Evolutionary conservation across 257 asterid genomes (phyloP).

Genomic region (Orobanche coerulescens): DNA sequence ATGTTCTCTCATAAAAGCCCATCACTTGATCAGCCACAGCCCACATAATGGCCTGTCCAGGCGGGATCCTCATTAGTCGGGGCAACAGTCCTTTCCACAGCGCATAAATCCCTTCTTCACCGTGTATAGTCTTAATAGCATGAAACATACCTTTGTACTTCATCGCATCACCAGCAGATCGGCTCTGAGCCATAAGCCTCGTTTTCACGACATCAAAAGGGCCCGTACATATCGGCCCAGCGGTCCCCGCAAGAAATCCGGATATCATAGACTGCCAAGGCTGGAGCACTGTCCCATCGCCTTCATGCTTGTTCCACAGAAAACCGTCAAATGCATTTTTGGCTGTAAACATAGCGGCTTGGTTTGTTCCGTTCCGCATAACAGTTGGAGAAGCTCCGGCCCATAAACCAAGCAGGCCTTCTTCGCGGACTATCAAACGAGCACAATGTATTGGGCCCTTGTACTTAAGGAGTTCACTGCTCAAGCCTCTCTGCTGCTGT

Average conservation of each 20-base stretch:
- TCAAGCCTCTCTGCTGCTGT: conserved; percentile 94
- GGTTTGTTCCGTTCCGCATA: conserved; percentile 98
- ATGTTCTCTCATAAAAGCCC: conserved; percentile 75
- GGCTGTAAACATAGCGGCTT: conserved; percentile 96
- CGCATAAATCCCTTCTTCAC: conserved; percentile 77
- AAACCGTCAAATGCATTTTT: conserved; percentile 77
- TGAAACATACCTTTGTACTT: conserved; percentile 88
- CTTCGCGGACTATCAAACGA: conserved; percentile 59
- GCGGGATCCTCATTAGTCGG: conserved; percentile 97
- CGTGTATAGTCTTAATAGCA: conserved; percentile 67
- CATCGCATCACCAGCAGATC: conserved; percentile 57
- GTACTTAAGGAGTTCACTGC: conserved; percentile 56
- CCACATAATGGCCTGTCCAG: conserved; percentile 99
- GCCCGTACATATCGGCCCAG: conserved; percentile 89
- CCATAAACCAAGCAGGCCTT: conserved; percentile 87
- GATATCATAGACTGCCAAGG: conserved; percentile 98
- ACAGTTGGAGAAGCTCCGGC: conserved; percentile 94
- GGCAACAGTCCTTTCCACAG: conserved; percentile 87
- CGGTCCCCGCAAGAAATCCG: conserved; percentile 92
- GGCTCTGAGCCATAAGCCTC: conserved; percentile 93
- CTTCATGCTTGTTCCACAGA: conserved; percentile 78
- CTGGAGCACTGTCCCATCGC: conserved; percentile 67
- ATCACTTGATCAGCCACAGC: conserved; percentile 88
- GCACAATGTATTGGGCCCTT: conserved; percentile 92
- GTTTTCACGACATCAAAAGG: conserved; percentile 99